phyloP scores from a whole-genome alignment of 352 stramenopile genomes.

The Phytopythium helicoides region DNA sequence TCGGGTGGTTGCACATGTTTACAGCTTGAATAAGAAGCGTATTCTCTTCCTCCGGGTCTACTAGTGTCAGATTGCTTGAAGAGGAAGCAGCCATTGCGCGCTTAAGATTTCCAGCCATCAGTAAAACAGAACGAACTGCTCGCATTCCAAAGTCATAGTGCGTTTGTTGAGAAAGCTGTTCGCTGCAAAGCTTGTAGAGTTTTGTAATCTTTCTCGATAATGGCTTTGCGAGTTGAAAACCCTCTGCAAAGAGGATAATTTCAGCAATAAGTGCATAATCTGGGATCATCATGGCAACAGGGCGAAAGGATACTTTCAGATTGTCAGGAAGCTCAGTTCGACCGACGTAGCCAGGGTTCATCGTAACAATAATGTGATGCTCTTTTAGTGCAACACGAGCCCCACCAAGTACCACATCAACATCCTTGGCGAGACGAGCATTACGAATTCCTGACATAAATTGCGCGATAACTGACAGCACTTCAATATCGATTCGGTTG shows the following conservation, averaged over 20 bases:
- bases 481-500: constrained; percentile 88
- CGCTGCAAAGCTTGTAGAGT: constrained; percentile 81
- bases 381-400: constrained; percentile 51
- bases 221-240: constrained; percentile 64
- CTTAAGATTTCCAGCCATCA: constrained; percentile 72
- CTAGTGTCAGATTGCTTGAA: background rate
- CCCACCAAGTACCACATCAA: constrained; percentile 56
- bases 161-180: constrained; percentile 80
- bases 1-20: constrained; percentile 89
- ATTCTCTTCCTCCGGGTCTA: constrained; percentile 36
- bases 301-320: constrained; percentile 79
- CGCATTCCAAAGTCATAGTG: constrained; percentile 91
- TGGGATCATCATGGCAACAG: constrained; percentile 89
- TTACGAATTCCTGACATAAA: constrained; percentile 75
- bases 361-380: constrained; percentile 86
- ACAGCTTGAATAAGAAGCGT: constrained; percentile 94
- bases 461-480: constrained; percentile 86
- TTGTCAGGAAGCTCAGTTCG: constrained; percentile 85
- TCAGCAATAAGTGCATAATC: constrained; percentile 84
- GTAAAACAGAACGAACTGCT: constrained; percentile 79
- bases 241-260: constrained; percentile 82
- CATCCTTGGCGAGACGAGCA: constrained; percentile 28
- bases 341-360: constrained; percentile 85
- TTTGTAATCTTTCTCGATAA: constrained; percentile 72
- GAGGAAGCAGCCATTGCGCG: constrained; percentile 13